Base-by-base conservation (phyloP, 768 basidiomycete genomes). In the Royoungia palumana region DNA sequence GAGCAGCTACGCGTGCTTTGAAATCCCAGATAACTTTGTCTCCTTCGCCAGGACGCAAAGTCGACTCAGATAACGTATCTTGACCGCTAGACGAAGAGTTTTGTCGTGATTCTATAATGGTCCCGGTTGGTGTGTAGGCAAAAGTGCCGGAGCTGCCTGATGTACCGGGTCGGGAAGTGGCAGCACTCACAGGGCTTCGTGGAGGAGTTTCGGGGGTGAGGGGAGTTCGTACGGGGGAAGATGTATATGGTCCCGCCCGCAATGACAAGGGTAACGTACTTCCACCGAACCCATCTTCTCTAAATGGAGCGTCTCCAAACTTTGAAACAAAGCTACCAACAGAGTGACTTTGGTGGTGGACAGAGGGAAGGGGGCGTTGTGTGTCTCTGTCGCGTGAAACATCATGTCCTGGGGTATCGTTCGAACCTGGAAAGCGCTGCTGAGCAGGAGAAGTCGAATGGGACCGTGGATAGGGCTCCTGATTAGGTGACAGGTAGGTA, bases 401-500 rank as follows among this genome's bases (percentile, higher is more conserved):
- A 24, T 69, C 65, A 7, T 56, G 50, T n/a, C 43, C 17, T 4
- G 46, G 20, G 16, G 27, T 6, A 5, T 69, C 65, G 13, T 44
- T 53, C 8, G 53, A 39, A 37, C 38, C 45, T 30, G 64, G 57
- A 37, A 64, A 60, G 12, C 68, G 68, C 12, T 59, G 68, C 39
- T 67, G 66, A 28, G 64, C 67, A 27, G 66, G 66, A 35, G 66
- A 69, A 16, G 84, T 81, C 27, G 86, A 87, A 41, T 75, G 80
- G 2, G 86, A 82, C 32, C 85, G 77, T 17, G 79, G 75, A 58
- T 75, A 78, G 2, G 83, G 81, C 1, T 87, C 85, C 43, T 75
- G 72, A 46, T 61, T 71, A 6, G 80, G 74, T 14, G 78, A 76
- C 46, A 74, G 64, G 43, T 69, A 68, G 6, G 64, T 37, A 19